Evolutionary conservation across 768 basidiomycete species (phyloP), one percentile per base, ranked within the genome.

Genomic region (Suillus brevipes): DNA sequence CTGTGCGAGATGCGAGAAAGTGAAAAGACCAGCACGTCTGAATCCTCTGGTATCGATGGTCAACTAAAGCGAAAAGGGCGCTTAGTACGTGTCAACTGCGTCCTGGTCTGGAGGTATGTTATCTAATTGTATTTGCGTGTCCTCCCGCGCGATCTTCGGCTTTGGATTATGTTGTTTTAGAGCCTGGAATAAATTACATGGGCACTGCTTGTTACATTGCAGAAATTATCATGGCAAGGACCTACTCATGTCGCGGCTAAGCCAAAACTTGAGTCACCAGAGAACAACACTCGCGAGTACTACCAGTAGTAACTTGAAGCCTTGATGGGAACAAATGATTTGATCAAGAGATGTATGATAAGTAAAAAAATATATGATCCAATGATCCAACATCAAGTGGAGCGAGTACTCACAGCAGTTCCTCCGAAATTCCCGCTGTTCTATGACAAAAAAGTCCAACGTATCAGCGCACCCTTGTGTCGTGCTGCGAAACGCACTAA

Each of bases 151-250:
- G 83, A 56, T 75, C 73, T 59, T 88, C 89, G 4, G 88, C 81
- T 72, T 94, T 90, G 87, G 84, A 58, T 88, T 89, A 70, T 87
- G 79, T 70, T 91, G 89, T 67, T 93, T 92, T 65, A 93, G 78
- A 20, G 89, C 80, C 88, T 89, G 62, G 42, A 9, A 25, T 10
- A 31, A 16, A 31, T n/a, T 9, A 34, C 28, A 23, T 13, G 31
- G n/a, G 13, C 13, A 49, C n/a, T 31, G 31, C 6, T 36, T 37
- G 36, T 37, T 28, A 45, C 50, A 58, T 8, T 34, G 59, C 12
- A n/a, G 12, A 36, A 18, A 72, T 82, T 66, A 52, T 52, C 16
- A 52, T 52, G 16, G 28, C 25, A 50, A 16, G 6, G 28, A 28
- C 28, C 16, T 63, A 87, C 89, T 90, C 91, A 93, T 12, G 88